Evolutionary conservation across 495 filamentous ascomycete species (phyloP).

Genomic region (Podospora didyma): DNA sequence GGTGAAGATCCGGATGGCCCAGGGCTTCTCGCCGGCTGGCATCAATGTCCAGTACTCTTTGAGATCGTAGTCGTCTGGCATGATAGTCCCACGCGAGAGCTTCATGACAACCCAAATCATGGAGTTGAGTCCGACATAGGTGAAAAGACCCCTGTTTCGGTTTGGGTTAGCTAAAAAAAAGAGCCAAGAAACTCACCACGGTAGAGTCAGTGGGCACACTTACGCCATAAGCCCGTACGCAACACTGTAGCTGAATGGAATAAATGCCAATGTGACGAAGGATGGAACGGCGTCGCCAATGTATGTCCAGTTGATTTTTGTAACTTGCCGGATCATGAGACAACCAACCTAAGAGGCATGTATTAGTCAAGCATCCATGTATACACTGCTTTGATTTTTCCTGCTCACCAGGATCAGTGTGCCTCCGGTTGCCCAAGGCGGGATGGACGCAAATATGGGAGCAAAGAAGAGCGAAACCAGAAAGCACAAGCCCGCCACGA

Average conservation of each 20-base stretch:
- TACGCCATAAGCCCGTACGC: slow-evolving; percentile 74
- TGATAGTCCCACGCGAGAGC: slow-evolving; percentile 54
- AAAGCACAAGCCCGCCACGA: slow-evolving; percentile 70
- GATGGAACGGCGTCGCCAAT: slow-evolving; percentile 71
- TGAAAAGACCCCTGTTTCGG: slow-evolving; percentile 58
- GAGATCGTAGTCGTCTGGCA: slow-evolving; percentile 66
- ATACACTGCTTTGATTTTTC: too few species aligned
- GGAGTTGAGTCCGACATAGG: slow-evolving; percentile 65
- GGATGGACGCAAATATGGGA: slow-evolving; percentile 77
- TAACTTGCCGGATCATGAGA: slow-evolving; percentile 55
- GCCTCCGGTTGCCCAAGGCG: slow-evolving; percentile 79
- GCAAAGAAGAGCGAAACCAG: slow-evolving; percentile 78
- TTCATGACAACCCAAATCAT: slow-evolving; percentile 53
- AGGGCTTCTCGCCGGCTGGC: slow-evolving; percentile 26
- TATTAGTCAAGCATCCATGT: background rate
- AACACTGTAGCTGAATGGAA: slow-evolving; percentile 79
- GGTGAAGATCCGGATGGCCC: slow-evolving; percentile 26
- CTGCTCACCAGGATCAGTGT: slow-evolving; percentile 67
- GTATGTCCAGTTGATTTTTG: slow-evolving; percentile 51
- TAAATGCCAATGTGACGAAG: slow-evolving; percentile 72
- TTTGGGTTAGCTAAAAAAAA: slow-evolving; percentile 23
- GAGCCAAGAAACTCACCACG: too few species aligned
- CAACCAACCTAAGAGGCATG: slow-evolving; percentile 41
- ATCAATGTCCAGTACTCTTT: slow-evolving; percentile 75
- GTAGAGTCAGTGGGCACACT: too few species aligned